Evolutionary conservation across 108 stramenopile genomes (phyloP).

Genomic region (Discostella stelligeroides): DNA sequence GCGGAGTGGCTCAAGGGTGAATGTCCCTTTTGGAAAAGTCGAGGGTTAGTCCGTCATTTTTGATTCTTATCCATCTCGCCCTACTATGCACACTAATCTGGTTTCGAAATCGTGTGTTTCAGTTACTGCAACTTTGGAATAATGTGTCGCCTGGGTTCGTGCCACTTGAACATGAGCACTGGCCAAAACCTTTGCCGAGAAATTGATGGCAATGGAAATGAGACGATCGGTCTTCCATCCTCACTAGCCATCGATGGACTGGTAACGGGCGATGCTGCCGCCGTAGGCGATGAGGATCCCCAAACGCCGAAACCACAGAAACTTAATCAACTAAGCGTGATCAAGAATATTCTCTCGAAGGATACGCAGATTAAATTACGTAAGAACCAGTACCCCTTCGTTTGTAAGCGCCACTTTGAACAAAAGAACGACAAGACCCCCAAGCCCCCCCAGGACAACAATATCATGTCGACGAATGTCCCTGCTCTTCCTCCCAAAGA

Average conservation of each 20-base stretch:
- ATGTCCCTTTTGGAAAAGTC: constrained; percentile 43
- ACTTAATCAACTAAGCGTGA: constrained; percentile 26
- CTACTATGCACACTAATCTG: neutral
- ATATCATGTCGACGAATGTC: neutral
- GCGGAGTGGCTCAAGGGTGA: constrained; percentile 27
- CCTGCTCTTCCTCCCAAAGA: constrained; percentile 63
- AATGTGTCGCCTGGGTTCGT: constrained; percentile 67
- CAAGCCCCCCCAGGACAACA: constrained; percentile 5
- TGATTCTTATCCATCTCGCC: neutral
- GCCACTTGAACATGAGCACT: constrained; percentile 73
- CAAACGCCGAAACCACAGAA: constrained; percentile 11
- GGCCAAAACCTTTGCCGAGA: constrained; percentile 63
- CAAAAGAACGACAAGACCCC: constrained; percentile 27
- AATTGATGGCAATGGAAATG: constrained; percentile 30
- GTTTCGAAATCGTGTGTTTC: constrained; percentile 26
- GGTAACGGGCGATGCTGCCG: neutral
- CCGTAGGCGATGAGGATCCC: neutral
- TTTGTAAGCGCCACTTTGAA: constrained; percentile 66
- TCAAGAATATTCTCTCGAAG: constrained; percentile 60
- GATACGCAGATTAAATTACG: constrained; percentile 66
- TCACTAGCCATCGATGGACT: neutral
- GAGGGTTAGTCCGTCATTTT: constrained; percentile 39
- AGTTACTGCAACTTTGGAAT: constrained; percentile 75
- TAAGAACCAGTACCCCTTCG: constrained; percentile 84
- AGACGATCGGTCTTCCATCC: constrained; percentile 15